A percentile compares a stretch with the other conserved stretches of the same genome.
phyloP scores from a whole-genome alignment of 495 filamentous ascomycete species.

The Penicillium angulare region DNA sequence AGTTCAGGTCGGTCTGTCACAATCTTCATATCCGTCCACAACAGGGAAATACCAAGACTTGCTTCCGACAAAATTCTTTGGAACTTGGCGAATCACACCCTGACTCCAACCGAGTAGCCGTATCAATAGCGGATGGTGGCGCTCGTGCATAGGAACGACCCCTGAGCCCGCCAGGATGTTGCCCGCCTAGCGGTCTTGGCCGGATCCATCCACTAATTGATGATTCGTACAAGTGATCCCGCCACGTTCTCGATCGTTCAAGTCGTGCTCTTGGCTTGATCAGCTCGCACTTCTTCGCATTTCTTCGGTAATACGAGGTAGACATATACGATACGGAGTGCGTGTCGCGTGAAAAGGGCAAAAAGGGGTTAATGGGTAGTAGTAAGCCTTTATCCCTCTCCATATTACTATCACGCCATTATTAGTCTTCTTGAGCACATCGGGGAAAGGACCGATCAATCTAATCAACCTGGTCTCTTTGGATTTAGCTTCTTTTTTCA shows the following conservation, averaged over 20 bases:
- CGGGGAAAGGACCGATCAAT: neutral
- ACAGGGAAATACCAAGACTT: neutral
- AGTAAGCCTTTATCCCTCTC: too few relatives aligned
- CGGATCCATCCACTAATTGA: neutral
- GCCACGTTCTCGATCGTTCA: neutral
- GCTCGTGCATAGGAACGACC: neutral
- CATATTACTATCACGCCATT: constrained; percentile 22
- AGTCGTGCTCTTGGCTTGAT: neutral
- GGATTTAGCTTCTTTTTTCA: too few relatives aligned
- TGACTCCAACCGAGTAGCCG: neutral
- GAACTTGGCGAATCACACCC: neutral
- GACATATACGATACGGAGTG: too few relatives aligned
- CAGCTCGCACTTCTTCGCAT: neutral
- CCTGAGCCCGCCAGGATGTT: neutral
- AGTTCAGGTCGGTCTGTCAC: too few relatives aligned
- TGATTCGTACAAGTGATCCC: neutral
- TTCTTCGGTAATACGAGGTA: too few relatives aligned
- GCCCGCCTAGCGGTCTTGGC: neutral
- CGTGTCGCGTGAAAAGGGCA: too few relatives aligned
- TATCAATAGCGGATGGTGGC: neutral
- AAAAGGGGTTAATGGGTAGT: too few relatives aligned
- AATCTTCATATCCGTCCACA: neutral
- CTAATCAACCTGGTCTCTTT: too few relatives aligned
- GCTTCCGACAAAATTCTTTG: neutral
- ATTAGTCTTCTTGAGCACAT: constrained; percentile 14